phyloP scores from a whole-genome alignment of 768 basidiomycete genomes.

The Tricholoma matsutake region DNA sequence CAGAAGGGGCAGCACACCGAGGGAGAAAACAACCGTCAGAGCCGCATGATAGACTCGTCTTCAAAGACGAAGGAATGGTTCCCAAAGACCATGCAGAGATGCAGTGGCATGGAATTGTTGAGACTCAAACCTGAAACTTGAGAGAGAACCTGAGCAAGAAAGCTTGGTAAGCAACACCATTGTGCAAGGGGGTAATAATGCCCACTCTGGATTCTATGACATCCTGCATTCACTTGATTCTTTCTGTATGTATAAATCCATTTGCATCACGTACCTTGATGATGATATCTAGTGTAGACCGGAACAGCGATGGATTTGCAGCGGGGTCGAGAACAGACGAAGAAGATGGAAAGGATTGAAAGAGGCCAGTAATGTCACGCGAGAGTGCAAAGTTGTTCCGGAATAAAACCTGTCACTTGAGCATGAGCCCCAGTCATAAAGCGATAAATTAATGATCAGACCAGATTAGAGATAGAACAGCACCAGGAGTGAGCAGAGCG shows the following conservation, averaged over 20 bases:
- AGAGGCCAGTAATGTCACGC: constrained; percentile 56
- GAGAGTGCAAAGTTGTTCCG: constrained; percentile 64
- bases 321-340: constrained; percentile 55
- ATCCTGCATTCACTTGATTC: constrained; percentile 35
- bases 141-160: constrained; percentile 41
- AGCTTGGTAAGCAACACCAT: background rate
- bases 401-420: constrained; percentile 47
- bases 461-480: constrained; percentile 62
- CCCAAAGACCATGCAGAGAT: too few species aligned
- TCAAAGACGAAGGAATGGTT: too few species aligned
- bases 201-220: constrained; percentile 62
- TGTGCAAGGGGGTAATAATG: background rate
- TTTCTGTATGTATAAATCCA: background rate
- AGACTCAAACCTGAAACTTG: constrained; percentile 49
- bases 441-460: constrained; percentile 19
- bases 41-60: too few species aligned
- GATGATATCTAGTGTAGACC: constrained; percentile 56
- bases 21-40: too few species aligned
- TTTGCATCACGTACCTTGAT: constrained; percentile 44
- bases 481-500: constrained; percentile 55
- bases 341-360: constrained; percentile 61
- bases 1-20: too few species aligned
- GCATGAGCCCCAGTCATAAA: background rate
- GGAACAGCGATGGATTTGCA: constrained; percentile 56
- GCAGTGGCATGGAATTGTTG: too few species aligned